phyloP scores from a whole-genome alignment of 306 rosid species.

The Nissolia schottii region DNA sequence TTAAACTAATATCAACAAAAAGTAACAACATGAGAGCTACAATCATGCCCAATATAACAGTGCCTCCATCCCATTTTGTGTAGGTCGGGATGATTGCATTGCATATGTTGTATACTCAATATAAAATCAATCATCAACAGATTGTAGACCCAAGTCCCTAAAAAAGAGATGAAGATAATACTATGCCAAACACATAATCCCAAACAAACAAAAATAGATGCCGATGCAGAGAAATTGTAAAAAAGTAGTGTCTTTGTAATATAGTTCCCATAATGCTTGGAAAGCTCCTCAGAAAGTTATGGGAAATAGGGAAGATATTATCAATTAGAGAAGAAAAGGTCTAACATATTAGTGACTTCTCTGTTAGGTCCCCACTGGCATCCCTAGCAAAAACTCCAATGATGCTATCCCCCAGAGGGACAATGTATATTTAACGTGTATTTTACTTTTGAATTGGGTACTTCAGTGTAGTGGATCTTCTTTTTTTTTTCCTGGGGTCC shows the following conservation, averaged over 20 bases:
- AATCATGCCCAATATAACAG: background rate
- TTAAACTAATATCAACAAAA: background rate
- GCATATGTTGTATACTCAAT: background rate
- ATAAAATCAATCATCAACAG: background rate
- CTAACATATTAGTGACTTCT: slow-evolving; percentile 17
- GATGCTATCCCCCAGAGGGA: background rate
- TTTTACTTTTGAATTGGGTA: too few relatives aligned
- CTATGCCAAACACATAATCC: background rate
- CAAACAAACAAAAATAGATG: background rate
- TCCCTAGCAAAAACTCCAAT: background rate
- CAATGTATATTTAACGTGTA: background rate
- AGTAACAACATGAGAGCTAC: background rate
- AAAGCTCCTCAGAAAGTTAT: background rate
- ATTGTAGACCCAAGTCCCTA: background rate
- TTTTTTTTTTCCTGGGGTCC: too few relatives aligned
- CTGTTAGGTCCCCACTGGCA: slow-evolving; percentile 13
- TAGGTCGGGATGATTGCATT: background rate
- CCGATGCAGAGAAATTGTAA: background rate
- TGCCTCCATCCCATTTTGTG: background rate
- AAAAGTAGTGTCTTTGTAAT: background rate
- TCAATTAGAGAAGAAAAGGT: slow-evolving; percentile 2
- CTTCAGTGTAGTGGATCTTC: too few relatives aligned
- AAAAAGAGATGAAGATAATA: background rate
- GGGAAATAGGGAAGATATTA: background rate
- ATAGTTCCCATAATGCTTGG: background rate